phyloP scores from a whole-genome alignment of 129 eudicot genomes.

The Arctium lappa region DNA sequence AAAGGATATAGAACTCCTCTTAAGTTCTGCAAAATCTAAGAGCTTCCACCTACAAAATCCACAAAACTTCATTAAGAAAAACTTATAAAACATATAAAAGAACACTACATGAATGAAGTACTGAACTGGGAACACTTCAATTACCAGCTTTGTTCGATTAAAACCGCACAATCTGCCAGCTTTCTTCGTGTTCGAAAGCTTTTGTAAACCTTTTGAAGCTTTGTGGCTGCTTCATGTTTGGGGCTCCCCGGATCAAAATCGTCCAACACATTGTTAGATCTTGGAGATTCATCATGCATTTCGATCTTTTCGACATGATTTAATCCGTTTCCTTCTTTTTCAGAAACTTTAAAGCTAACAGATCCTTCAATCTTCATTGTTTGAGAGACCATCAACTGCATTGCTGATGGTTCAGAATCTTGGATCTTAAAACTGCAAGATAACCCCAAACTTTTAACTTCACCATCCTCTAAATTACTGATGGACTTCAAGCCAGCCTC shows the following conservation, averaged over 20 bases:
- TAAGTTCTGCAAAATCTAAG: constrained; percentile 90
- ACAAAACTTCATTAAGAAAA: neutral
- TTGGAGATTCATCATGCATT: constrained; percentile 20
- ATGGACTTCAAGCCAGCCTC: constrained; percentile 62
- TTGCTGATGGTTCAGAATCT: constrained; percentile 37
- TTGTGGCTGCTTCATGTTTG: constrained; percentile 86
- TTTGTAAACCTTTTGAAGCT: constrained; percentile 94
- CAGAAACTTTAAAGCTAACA: constrained; percentile 41
- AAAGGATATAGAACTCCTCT: constrained; percentile 84
- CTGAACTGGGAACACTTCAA: neutral
- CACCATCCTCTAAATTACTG: constrained; percentile 28
- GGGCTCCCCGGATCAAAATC: constrained; percentile 49
- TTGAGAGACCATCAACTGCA: constrained; percentile 44
- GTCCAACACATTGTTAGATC: constrained; percentile 26
- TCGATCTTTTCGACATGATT: constrained; percentile 26
- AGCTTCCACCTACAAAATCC: constrained; percentile 75
- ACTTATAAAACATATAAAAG: neutral
- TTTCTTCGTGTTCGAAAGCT: constrained; percentile 93
- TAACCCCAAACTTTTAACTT: constrained; percentile 41
- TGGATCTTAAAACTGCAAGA: constrained; percentile 55
- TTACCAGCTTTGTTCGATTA: constrained; percentile 94
- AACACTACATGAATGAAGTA: neutral
- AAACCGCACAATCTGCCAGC: constrained; percentile 96
- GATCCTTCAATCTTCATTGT: constrained; percentile 49
- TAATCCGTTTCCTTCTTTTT: constrained; percentile 21